phyloP scores from a whole-genome alignment of 2,329 filamentous ascomycete species.

The Malbranchea zuffiana region DNA sequence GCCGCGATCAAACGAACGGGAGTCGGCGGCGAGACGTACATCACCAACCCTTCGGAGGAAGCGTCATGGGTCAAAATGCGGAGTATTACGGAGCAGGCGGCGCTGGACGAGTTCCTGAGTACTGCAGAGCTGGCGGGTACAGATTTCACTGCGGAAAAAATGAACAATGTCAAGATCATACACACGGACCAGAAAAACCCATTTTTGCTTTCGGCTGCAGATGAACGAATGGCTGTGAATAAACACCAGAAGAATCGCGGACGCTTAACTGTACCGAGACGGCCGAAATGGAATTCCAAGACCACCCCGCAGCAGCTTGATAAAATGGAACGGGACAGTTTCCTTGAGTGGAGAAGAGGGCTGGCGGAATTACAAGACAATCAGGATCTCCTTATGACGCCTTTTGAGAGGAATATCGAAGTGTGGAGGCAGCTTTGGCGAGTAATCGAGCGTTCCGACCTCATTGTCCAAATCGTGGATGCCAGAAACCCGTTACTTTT shows the following conservation, averaged over 20 bases:
- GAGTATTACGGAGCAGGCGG: slow-evolving; percentile 92
- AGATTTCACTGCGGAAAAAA: slow-evolving; percentile 97
- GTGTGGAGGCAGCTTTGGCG: slow-evolving; percentile 98
- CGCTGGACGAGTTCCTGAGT: slow-evolving; percentile 89
- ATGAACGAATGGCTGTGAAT: slow-evolving; percentile 65
- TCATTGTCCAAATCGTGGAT: slow-evolving; percentile 97
- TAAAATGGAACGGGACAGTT: slow-evolving; percentile 61
- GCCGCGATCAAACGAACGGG: slow-evolving; percentile 59
- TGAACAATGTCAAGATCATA: slow-evolving; percentile 98
- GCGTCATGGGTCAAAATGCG: slow-evolving; percentile 99
- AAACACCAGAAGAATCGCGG: slow-evolving; percentile 75
- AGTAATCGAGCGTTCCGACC: slow-evolving; percentile 90
- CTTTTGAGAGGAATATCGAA: slow-evolving; percentile 92
- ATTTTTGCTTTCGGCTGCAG: slow-evolving; percentile 72
- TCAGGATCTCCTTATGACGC: slow-evolving; percentile 90
- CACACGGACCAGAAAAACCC: slow-evolving; percentile 94
- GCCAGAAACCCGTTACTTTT: slow-evolving; percentile 90
- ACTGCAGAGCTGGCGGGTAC: slow-evolving; percentile 96
- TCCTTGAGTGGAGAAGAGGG: slow-evolving; percentile 80
- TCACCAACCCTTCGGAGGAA: slow-evolving; percentile 82
- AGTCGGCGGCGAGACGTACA: slow-evolving; percentile 73
- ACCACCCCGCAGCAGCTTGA: slow-evolving; percentile 81
- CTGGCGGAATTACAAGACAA: slow-evolving; percentile 88
- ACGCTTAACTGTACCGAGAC: slow-evolving; percentile 74
- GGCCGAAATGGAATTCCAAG: slow-evolving; percentile 75